Evolutionary conservation across 345 rosid species (phyloP), one percentile per base, ranked within the genome.

Genomic region (Reutealis trisperma): DNA sequence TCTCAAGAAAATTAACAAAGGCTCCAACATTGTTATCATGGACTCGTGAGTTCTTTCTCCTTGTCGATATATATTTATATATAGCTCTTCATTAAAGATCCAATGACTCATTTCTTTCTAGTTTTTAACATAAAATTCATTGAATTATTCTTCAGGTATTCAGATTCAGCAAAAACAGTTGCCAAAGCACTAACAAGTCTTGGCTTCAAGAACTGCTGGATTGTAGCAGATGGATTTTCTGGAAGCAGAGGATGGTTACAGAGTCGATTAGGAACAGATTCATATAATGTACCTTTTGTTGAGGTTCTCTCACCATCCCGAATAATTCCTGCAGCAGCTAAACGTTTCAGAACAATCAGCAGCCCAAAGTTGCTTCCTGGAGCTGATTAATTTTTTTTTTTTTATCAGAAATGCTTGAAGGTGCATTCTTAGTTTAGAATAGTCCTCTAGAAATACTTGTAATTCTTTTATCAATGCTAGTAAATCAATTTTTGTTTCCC

Each of bases 201-300:
- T 2, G 97, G 99, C 0, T 95, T 87, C 84, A 91, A 89, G 81
- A 93, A 89, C 77, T 88, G 97, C 75, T 95, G 89, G 89, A 80
- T 86, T 62, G 90, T 95, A 2, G 81, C 88, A 0, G 97, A 88
- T 61, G 99, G 98, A 13, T 95, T 93, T 79, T 91, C 97, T 0
- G 99, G 99, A 37, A 71, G 96, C 32, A 89, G 83, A 85, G 98
- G 98, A 60, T 95, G 99, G 99, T 72, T 88, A 11, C 98, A 91
- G 86, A 95, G 99, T 76, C 83, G 91, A 55, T 84, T 95, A 73
- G 99, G 98, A 27, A 86, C 90, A 37, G 97, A 95, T 84, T 79
- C 99, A 24, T 93, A 93, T 72, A 91, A 87, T 77, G 80, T 91
- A 63, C 87, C 93, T 8, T 83, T 89, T 6, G 90, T 89, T 0